Evolutionary conservation across 495 filamentous ascomycete genomes (phyloP).

Genomic region (Aspergillus sclerotioniger): DNA sequence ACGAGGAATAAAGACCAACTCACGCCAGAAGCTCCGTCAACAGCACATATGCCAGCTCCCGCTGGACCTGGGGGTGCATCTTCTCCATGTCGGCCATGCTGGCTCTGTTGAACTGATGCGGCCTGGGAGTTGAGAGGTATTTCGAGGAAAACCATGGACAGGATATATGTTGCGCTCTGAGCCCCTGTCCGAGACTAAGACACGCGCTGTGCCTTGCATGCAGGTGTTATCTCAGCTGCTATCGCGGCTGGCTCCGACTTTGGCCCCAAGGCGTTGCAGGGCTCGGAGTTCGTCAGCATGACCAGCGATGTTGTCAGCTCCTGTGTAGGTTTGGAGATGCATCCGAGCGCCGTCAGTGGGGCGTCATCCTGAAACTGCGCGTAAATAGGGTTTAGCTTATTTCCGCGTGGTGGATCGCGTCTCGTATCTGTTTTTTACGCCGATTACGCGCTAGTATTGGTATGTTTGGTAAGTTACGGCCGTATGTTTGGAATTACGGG

Average conservation of each 20-base stretch:
- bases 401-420: background rate
- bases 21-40: conserved; percentile 93
- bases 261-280: background rate
- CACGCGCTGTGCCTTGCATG: background rate
- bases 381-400: background rate
- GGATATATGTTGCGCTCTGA: background rate
- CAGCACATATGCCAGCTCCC: conserved; percentile 93
- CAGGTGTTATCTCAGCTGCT: background rate
- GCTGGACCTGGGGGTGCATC: conserved; percentile 46
- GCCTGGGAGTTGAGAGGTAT: background rate
- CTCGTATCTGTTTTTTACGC: background rate
- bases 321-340: background rate
- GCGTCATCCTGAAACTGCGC: background rate
- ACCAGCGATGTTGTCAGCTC: background rate
- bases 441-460: background rate
- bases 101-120: background rate
- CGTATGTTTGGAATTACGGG: background rate
- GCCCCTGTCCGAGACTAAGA: background rate
- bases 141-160: background rate
- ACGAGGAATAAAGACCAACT: background rate
- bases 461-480: background rate
- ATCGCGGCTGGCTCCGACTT: background rate
- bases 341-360: background rate
- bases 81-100: background rate
- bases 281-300: background rate